Conservation (phyloP, 2,329 filamentous ascomycete species). For the Pseudocercospora vitis region DNA sequence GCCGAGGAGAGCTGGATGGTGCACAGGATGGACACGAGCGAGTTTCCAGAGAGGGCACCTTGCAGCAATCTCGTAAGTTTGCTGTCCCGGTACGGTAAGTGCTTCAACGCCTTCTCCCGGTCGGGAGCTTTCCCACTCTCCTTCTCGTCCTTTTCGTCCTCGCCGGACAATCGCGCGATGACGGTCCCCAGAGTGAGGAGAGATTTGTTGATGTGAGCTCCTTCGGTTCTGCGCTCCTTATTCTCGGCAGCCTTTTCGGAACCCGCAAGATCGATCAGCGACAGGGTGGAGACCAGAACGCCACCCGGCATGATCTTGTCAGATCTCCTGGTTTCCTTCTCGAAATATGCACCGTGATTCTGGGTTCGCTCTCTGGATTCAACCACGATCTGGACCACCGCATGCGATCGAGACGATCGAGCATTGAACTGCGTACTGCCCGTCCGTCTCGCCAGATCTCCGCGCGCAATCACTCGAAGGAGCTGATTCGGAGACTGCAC, state of each 20-base stretch:
- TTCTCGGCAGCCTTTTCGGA: conserved; percentile 94
- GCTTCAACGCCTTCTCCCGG: conserved; percentile 69
- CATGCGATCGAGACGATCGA: conserved; percentile 94
- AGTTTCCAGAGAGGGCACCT: conserved; percentile 87
- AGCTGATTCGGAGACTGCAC: conserved; percentile 97
- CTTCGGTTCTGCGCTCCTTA: conserved; percentile 90
- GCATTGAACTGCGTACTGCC: conserved; percentile 97
- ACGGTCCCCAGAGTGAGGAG: conserved; percentile 92
- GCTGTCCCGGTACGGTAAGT: conserved; percentile 94
- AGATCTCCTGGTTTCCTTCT: conserved; percentile 64
- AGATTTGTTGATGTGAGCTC: conserved; percentile 98
- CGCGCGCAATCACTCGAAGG: conserved; percentile 87
- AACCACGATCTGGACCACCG: conserved; percentile 97
- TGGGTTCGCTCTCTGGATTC: conserved; percentile 83
- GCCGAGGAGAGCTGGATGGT: conserved; percentile 87
- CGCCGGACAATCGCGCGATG: conserved; percentile 85
- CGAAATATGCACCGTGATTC: conserved; percentile 39
- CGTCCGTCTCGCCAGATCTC: conserved; percentile 84
- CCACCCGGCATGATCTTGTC: conserved; percentile 70
- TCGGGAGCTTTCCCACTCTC: conserved; percentile 50
- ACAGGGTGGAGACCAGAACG: conserved; percentile 91
- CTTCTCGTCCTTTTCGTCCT: conserved; percentile 84
- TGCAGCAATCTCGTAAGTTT: conserved; percentile 92
- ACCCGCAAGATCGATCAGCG: conserved; percentile 91
- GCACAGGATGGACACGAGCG: conserved; percentile 94